Evolutionary conservation across 1,284 basidiomycete species (phyloP).

Genomic region (Phlebopus sp.): DNA sequence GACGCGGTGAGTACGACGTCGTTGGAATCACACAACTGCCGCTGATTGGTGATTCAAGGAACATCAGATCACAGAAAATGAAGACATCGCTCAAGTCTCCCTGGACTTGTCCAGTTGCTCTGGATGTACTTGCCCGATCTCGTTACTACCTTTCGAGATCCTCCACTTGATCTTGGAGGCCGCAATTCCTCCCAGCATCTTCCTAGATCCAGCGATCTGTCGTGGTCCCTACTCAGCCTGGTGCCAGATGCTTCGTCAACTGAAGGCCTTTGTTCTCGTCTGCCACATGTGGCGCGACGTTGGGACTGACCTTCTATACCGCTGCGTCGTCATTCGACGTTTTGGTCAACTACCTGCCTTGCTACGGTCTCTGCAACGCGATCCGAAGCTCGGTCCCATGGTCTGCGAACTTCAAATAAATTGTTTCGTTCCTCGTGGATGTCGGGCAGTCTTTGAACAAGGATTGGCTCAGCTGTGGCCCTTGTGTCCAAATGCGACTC

Average conservation of each 20-base stretch:
- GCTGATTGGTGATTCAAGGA: too few species aligned
- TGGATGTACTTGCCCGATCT: too few species aligned
- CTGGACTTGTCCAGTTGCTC: constrained; percentile 1
- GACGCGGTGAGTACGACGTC: too few species aligned
- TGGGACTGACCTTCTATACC: not conserved
- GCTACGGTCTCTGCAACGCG: not conserved
- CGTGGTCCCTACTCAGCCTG: constrained; percentile 3
- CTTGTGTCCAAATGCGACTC: not conserved
- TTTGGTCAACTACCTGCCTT: constrained; percentile 2
- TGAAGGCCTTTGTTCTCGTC: constrained; percentile 1
- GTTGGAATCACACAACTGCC: too few species aligned
- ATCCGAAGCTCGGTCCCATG: not conserved
- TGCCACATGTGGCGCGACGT: not conserved
- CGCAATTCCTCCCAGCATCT: not conserved
- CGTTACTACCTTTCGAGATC: not conserved
- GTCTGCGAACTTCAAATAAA: not conserved
- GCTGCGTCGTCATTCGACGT: not conserved
- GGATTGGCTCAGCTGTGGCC: not conserved
- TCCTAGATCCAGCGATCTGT: constrained; percentile 1
- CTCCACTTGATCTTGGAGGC: constrained; percentile 1
- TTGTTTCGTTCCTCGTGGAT: not conserved
- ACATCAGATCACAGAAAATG: too few species aligned
- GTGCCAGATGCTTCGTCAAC: not conserved
- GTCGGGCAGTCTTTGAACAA: not conserved
- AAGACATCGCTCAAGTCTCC: not conserved